phyloP scores from a whole-genome alignment of 2,329 filamentous ascomycete species.

The Aureobasidium sp. region DNA sequence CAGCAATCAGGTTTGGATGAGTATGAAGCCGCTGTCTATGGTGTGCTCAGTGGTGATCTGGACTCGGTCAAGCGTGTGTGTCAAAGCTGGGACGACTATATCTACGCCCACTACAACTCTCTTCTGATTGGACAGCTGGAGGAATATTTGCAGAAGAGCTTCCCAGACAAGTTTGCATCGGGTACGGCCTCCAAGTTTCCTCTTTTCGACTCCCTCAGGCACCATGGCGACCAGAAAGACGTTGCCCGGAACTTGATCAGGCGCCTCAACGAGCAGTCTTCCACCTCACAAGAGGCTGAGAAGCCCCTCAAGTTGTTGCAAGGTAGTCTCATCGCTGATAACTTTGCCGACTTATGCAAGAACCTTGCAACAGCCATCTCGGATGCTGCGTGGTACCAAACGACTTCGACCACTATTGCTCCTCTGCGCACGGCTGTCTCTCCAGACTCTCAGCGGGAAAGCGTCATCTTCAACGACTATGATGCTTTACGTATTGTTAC shows the following conservation, averaged over 20 bases:
- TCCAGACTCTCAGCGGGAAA: slow-evolving; percentile 15
- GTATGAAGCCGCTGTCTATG: slow-evolving; percentile 85
- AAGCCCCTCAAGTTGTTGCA: slow-evolving; percentile 67
- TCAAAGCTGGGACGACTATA: slow-evolving; percentile 72
- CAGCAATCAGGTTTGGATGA: slow-evolving; percentile 58
- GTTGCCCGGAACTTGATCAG: slow-evolving; percentile 38
- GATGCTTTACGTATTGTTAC: slow-evolving; percentile 37
- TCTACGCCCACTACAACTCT: slow-evolving; percentile 86
- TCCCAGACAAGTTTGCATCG: slow-evolving; percentile 45
- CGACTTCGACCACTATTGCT: slow-evolving; percentile 13
- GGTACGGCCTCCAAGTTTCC: slow-evolving; percentile 51
- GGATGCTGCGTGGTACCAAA: slow-evolving; percentile 21
- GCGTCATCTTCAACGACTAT: slow-evolving; percentile 29
- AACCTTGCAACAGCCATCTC: slow-evolving; percentile 36
- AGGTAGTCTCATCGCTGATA: slow-evolving; percentile 61
- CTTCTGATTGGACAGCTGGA: slow-evolving; percentile 73
- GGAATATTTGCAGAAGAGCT: slow-evolving; percentile 51
- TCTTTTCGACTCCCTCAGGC: slow-evolving; percentile 56
- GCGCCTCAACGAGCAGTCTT: slow-evolving; percentile 47
- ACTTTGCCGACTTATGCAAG: slow-evolving; percentile 35
- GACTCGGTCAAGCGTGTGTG: slow-evolving; percentile 68
- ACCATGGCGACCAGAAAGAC: slow-evolving; percentile 44
- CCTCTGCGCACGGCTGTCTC: slow-evolving; percentile 10
- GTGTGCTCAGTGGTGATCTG: slow-evolving; percentile 77
- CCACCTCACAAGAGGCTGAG: slow-evolving; percentile 49